phyloP scores from a whole-genome alignment of 1,284 basidiomycete species.

The Exsudoporus floridanus region DNA sequence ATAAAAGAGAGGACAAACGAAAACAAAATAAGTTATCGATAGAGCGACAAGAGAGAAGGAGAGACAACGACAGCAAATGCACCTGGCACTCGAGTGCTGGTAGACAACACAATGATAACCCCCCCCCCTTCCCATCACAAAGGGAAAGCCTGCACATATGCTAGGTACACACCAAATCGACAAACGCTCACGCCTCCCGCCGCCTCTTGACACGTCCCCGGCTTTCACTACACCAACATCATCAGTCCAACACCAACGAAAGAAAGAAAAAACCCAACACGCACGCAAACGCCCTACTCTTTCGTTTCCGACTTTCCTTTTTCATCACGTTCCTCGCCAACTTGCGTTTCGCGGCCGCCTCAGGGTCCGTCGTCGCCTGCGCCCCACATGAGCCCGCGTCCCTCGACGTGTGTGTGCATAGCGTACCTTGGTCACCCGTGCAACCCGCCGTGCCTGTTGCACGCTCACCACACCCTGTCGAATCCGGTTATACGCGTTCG shows the following conservation, averaged over 20 bases:
- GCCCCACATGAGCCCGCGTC: not conserved
- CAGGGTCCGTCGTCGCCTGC: slow-evolving; percentile 69
- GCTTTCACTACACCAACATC: slow-evolving; percentile 34
- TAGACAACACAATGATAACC: too few relatives aligned
- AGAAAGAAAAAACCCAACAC: slow-evolving; percentile 24
- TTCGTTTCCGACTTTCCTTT: slow-evolving; percentile 82
- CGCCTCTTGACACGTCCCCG: slow-evolving; percentile 41
- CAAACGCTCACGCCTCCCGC: slow-evolving; percentile 31
- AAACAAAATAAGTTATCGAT: too few relatives aligned
- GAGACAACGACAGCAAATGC: too few relatives aligned
- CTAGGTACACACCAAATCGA: too few relatives aligned
- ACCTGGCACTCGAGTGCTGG: too few relatives aligned
- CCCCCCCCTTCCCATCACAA: too few relatives aligned
- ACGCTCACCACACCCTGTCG: slow-evolving; percentile 70
- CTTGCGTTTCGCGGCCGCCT: slow-evolving; percentile 75
- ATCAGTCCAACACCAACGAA: not conserved
- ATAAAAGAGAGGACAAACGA: too few relatives aligned
- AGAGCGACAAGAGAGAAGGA: too few relatives aligned
- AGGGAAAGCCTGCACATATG: too few relatives aligned
- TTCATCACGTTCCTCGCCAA: slow-evolving; percentile 66
- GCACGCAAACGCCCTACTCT: slow-evolving; percentile 59
- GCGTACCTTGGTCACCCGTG: slow-evolving; percentile 57
- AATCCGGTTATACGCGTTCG: slow-evolving; percentile 76
- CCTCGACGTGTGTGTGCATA: not conserved
- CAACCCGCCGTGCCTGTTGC: slow-evolving; percentile 71